A percentile compares a stretch with the other conserved stretches of the same genome.
Evolutionary conservation across 805 yeast genomes (phyloP).

Genomic region (Ogataea minuta): DNA sequence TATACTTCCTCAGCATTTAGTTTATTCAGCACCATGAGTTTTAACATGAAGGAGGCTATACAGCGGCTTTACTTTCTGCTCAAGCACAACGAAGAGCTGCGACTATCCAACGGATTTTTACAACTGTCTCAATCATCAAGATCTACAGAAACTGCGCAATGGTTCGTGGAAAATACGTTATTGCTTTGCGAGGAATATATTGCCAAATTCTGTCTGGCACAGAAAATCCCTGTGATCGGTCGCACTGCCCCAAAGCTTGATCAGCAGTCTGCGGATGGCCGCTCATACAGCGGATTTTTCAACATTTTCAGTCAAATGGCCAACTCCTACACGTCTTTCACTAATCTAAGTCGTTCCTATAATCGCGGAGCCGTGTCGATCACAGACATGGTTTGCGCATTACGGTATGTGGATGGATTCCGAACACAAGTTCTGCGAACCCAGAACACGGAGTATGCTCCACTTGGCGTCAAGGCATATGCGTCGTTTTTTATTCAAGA

Average conservation of each 20-base stretch:
- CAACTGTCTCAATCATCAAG: constrained; percentile 5
- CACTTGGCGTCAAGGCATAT: constrained; percentile 28
- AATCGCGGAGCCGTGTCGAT: constrained; percentile 19
- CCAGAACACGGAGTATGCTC: constrained; percentile 22
- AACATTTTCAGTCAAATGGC: constrained; percentile 29
- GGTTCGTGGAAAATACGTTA: constrained; percentile 27
- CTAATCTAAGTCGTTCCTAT: constrained; percentile 17
- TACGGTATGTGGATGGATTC: constrained; percentile 19
- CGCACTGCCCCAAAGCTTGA: constrained; percentile 28
- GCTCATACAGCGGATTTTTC: constrained; percentile 27
- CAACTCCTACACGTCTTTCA: constrained; percentile 27
- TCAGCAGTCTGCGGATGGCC: constrained; percentile 29
- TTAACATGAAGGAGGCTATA: constrained; percentile 9
- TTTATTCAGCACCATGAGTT: constrained; percentile 5
- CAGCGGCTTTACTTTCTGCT: constrained; percentile 26
- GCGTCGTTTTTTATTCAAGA: constrained; percentile 30
- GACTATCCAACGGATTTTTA: constrained; percentile 22
- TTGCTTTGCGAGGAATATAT: constrained; percentile 34
- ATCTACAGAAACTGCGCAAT: constrained; percentile 9
- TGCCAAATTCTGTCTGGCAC: constrained; percentile 26
- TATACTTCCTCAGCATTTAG: constrained; percentile 6
- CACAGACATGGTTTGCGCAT: constrained; percentile 25
- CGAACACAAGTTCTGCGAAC: constrained; percentile 21
- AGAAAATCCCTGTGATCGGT: constrained; percentile 27
- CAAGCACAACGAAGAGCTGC: constrained; percentile 22